phyloP scores from a whole-genome alignment of 1,139 yeast genomes.

The Lizanozyma gosingica region DNA sequence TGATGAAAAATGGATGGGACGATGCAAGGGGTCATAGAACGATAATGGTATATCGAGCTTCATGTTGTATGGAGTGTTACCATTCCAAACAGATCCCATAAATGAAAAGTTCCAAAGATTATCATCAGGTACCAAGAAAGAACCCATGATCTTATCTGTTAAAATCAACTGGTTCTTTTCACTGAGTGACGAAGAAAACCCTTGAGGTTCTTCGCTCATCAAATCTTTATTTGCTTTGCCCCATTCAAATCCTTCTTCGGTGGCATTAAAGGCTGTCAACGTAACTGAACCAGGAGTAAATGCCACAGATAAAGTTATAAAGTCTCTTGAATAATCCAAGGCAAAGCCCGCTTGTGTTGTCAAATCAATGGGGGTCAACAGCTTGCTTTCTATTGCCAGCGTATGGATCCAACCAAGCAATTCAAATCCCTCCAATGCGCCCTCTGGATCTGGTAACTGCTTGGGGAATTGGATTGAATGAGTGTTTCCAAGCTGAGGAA shows the following conservation, averaged over 20 bases:
- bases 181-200: constrained; percentile 54
- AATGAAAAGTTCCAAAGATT: constrained; percentile 89
- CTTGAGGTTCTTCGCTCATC: constrained; percentile 46
- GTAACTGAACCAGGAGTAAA: constrained; percentile 84
- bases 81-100: constrained; percentile 76
- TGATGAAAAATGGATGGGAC: constrained; percentile 78
- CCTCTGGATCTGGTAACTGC: constrained; percentile 31
- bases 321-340: constrained; percentile 27
- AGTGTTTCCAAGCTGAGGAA: constrained; percentile 81
- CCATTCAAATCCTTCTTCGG: constrained; percentile 69
- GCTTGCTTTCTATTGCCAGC: constrained; percentile 52
- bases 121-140: constrained; percentile 78
- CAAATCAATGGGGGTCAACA: constrained; percentile 64
- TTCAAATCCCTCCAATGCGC: constrained; percentile 40
- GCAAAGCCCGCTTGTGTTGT: constrained; percentile 47
- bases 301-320: constrained; percentile 57
- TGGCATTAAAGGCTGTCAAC: constrained; percentile 54
- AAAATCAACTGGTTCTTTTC: constrained; percentile 60
- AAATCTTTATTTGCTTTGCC: constrained; percentile 55
- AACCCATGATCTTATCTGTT: constrained; percentile 72
- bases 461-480: constrained; percentile 58
- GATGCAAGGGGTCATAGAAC: constrained; percentile 77
- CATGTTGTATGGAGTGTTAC: constrained; percentile 49
- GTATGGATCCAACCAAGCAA: constrained; percentile 81
- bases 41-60: constrained; percentile 74